A percentile compares a stretch with the other conserved stretches of the same genome.
phyloP scores from a whole-genome alignment of 2,329 filamentous ascomycete species.

The Aureobasidium uvarum region DNA sequence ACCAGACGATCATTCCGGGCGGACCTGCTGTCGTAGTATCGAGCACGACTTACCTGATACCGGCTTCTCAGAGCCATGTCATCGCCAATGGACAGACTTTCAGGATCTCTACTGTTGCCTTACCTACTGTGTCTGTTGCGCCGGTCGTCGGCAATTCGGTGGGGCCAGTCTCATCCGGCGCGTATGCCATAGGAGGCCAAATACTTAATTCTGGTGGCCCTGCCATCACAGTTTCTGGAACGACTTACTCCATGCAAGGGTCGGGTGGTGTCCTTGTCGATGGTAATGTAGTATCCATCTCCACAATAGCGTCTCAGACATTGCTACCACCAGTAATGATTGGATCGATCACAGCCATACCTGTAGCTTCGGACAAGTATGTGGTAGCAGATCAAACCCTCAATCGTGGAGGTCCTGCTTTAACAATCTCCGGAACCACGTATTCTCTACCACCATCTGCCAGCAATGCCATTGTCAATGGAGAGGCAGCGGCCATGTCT shows the following conservation, averaged over 20 bases:
- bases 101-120: not conserved
- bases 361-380: not conserved
- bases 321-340: not conserved
- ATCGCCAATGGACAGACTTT: not conserved
- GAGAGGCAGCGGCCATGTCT: not conserved
- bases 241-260: not conserved
- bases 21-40: not conserved
- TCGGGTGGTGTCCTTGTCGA: not conserved
- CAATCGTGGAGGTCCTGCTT: not conserved
- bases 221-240: not conserved
- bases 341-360: not conserved
- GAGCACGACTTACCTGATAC: not conserved
- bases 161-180: not conserved
- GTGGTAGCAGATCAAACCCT: conserved; percentile 1
- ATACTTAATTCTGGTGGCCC: not conserved
- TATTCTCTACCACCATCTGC: not conserved
- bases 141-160: not conserved
- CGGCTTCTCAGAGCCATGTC: not conserved
- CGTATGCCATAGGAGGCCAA: conserved; percentile 6
- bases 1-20: not conserved
- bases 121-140: not conserved
- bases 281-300: not conserved
- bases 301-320: not conserved
- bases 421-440: not conserved
- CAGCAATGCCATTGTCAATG: not conserved